Conservation (phyloP, 768 basidiomycete genomes). For the Suillus lakei region DNA sequence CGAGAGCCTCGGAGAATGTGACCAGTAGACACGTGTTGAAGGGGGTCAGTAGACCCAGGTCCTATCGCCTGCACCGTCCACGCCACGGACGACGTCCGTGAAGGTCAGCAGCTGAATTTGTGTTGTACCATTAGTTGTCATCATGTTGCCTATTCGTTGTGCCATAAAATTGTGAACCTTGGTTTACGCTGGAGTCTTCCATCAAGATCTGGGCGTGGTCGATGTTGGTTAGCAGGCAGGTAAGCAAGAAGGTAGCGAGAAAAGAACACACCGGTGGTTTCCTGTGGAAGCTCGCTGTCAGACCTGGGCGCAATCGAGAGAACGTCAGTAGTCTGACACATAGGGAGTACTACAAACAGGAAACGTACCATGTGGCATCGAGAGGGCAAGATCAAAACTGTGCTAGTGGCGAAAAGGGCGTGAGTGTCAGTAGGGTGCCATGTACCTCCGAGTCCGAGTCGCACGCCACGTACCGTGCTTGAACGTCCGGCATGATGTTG, state of each 20-base stretch:
- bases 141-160: background rate
- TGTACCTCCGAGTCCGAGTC: too few species aligned
- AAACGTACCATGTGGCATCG: background rate
- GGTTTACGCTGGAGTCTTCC: background rate
- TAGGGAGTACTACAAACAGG: background rate
- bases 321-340: background rate
- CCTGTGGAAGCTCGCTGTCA: too few species aligned
- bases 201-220: background rate
- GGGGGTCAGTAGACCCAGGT: background rate
- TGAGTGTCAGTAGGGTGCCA: too few species aligned
- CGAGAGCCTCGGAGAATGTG: background rate
- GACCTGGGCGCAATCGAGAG: background rate
- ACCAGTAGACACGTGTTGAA: background rate
- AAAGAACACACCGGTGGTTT: too few species aligned
- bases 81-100: background rate
- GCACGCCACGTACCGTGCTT: background rate
- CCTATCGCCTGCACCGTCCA: background rate
- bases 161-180: background rate
- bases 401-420: background rate
- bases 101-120: background rate
- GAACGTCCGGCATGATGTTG: too few species aligned
- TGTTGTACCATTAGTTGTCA: background rate
- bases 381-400: background rate
- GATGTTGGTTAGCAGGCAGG: conserved; percentile 1
- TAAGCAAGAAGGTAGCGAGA: too few species aligned